Percentiles rank a stretch among this genome's conserved stretches.
Conservation (phyloP, 2,329 filamentous ascomycete species). For the Coniella vitis region DNA sequence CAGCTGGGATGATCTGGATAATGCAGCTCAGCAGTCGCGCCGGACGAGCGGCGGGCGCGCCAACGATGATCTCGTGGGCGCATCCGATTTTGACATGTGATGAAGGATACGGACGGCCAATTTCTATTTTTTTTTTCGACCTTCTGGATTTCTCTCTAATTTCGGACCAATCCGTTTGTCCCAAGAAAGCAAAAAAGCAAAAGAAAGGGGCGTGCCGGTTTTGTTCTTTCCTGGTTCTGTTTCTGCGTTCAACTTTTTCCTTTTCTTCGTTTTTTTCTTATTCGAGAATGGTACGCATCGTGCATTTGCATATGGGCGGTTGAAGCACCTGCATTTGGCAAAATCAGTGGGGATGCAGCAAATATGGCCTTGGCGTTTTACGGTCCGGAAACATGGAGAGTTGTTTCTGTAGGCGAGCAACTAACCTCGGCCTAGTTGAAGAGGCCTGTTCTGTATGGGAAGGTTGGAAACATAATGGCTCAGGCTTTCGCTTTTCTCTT, state of each 20-base stretch:
- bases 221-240: background rate
- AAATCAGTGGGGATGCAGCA: slow-evolving; percentile 13
- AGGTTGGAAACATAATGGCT: slow-evolving; percentile 2
- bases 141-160: background rate
- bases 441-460: background rate
- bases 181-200: slow-evolving; percentile 6
- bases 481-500: background rate
- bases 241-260: no score
- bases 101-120: slow-evolving; percentile 14
- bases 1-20: slow-evolving; percentile 54
- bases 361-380: slow-evolving; percentile 15
- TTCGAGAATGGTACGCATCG: slow-evolving; percentile 16
- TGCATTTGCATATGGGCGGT: slow-evolving; percentile 18
- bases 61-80: slow-evolving; percentile 58
- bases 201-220: slow-evolving; percentile 9
- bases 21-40: slow-evolving; percentile 46
- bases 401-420: slow-evolving; percentile 5
- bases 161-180: background rate
- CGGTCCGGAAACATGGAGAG: slow-evolving; percentile 11
- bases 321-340: slow-evolving; percentile 16
- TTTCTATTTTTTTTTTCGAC: slow-evolving; percentile 1
- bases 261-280: no score
- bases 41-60: slow-evolving; percentile 59
- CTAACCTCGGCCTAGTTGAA: slow-evolving; percentile 1
- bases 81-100: slow-evolving; percentile 58